A percentile compares a stretch with the other conserved stretches of the same genome.
Evolutionary conservation across 176 grass and related monocot species (phyloP).

Genomic region (Chrysopogon serrulatus): DNA sequence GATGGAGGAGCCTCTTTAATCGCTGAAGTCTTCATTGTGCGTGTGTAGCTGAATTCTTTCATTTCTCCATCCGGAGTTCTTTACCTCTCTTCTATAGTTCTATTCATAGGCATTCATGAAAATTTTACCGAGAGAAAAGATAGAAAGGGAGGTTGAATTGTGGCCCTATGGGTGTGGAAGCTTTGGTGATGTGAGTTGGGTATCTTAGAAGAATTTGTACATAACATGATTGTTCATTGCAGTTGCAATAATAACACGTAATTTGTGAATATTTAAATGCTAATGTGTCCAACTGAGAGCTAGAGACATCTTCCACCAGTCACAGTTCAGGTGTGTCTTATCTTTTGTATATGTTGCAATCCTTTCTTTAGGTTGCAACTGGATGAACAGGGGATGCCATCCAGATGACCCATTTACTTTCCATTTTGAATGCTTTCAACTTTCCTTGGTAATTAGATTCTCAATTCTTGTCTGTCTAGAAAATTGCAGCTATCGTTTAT

Average conservation of each 20-base stretch:
- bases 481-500: neutral
- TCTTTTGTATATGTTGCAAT: no score
- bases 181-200: slow-evolving; percentile 38
- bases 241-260: slow-evolving; percentile 51
- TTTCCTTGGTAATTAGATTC: neutral
- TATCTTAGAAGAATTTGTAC: slow-evolving; percentile 53
- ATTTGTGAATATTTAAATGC: slow-evolving; percentile 50
- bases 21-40: slow-evolving; percentile 27
- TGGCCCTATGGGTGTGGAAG: slow-evolving; percentile 28
- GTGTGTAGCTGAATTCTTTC: slow-evolving; percentile 69
- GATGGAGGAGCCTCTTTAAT: slow-evolving; percentile 44
- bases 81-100: slow-evolving; percentile 53
- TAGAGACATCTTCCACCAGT: neutral
- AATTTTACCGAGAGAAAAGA: slow-evolving; percentile 37
- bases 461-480: neutral
- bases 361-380: no score
- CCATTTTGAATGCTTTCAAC: neutral
- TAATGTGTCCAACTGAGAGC: neutral
- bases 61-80: slow-evolving; percentile 48
- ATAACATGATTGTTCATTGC: slow-evolving; percentile 56
- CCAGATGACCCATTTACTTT: neutral
- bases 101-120: slow-evolving; percentile 40
- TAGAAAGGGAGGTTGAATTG: slow-evolving; percentile 43
- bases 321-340: neutral
- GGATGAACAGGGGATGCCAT: neutral